Evolutionary conservation across 2,329 filamentous ascomycete species (phyloP).

Genomic region (Aspergillus uvarum): DNA sequence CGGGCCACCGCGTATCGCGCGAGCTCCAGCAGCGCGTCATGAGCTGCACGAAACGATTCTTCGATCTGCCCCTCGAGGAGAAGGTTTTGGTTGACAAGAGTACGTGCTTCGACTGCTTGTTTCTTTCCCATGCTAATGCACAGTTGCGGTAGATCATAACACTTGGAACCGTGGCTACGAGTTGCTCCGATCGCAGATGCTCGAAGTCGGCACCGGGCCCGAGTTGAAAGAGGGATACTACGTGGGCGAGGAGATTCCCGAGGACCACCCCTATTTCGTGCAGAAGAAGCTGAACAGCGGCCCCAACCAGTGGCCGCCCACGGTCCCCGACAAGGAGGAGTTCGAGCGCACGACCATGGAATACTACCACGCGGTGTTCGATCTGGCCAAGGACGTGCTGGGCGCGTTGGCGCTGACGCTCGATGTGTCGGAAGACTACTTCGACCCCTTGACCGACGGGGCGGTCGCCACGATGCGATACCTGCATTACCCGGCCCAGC

Average conservation of each 20-base stretch:
- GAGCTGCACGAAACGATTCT: slow-evolving; percentile 42
- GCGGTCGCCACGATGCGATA: slow-evolving; percentile 45
- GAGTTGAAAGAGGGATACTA: slow-evolving; percentile 48
- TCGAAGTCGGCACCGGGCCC: slow-evolving; percentile 43
- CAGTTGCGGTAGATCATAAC: slow-evolving; percentile 31
- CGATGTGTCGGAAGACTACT: slow-evolving; percentile 39
- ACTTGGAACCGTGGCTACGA: slow-evolving; percentile 48
- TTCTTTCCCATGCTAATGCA: background rate
- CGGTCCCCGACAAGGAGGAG: slow-evolving; percentile 23
- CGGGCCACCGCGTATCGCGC: slow-evolving; percentile 41
- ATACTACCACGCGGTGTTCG: slow-evolving; percentile 43
- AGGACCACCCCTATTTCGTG: slow-evolving; percentile 39
- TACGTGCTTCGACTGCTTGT: slow-evolving; percentile 12
- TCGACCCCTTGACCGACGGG: slow-evolving; percentile 36
- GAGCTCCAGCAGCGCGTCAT: slow-evolving; percentile 42
- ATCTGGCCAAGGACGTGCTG: slow-evolving; percentile 44
- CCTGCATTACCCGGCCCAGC: slow-evolving; percentile 46
- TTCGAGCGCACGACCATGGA: slow-evolving; percentile 42
- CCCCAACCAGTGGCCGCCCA: slow-evolving; percentile 43
- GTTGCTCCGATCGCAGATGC: slow-evolving; percentile 43
- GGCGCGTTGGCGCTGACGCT: slow-evolving; percentile 44
- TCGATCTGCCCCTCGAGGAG: slow-evolving; percentile 41
- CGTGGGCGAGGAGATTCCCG: slow-evolving; percentile 44
- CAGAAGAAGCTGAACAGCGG: slow-evolving; percentile 41
- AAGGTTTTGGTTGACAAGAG: slow-evolving; percentile 41